Percentiles rank a stretch among this genome's conserved stretches.
Conservation (phyloP, 179 eudicot genomes). For the Beta lomatogona region DNA sequence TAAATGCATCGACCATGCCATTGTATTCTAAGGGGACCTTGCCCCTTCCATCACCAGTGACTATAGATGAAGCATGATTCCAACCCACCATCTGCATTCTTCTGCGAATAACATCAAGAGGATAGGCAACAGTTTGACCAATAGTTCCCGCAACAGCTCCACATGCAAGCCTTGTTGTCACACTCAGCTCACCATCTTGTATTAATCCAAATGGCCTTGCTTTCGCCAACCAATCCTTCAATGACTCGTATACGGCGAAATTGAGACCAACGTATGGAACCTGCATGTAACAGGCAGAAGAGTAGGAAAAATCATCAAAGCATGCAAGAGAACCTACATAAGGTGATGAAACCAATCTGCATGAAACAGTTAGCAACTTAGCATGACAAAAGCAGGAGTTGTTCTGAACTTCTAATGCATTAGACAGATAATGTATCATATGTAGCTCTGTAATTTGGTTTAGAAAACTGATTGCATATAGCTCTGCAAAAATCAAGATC, state of each 20-base stretch:
- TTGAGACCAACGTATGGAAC: conserved; percentile 96
- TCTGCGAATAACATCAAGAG: conserved; percentile 85
- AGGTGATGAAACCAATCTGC: not conserved
- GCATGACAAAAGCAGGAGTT: too few species aligned
- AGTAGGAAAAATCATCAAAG: not conserved
- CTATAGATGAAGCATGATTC: conserved; percentile 67
- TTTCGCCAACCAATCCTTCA: conserved; percentile 78
- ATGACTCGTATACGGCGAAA: conserved; percentile 90
- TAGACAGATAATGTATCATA: not conserved
- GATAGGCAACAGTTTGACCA: conserved; percentile 95
- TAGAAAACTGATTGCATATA: not conserved
- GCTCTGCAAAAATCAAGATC: too few species aligned
- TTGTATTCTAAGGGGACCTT: conserved; percentile 68
- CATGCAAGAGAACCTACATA: not conserved
- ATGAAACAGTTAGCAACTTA: not conserved
- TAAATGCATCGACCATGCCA: conserved; percentile 89
- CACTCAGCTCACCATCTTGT: conserved; percentile 68
- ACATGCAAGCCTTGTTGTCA: conserved; percentile 89
- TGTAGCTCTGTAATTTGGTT: not conserved
- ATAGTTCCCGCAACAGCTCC: conserved; percentile 95
- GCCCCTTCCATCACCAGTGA: conserved; percentile 67
- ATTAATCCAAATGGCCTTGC: conserved; percentile 62
- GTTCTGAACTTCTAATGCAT: too few species aligned
- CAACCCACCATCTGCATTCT: conserved; percentile 99
- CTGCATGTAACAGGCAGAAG: conserved; percentile 40